Evolutionary conservation across 805 yeast species (phyloP).

Genomic region (Wickerhamiella galacta): DNA sequence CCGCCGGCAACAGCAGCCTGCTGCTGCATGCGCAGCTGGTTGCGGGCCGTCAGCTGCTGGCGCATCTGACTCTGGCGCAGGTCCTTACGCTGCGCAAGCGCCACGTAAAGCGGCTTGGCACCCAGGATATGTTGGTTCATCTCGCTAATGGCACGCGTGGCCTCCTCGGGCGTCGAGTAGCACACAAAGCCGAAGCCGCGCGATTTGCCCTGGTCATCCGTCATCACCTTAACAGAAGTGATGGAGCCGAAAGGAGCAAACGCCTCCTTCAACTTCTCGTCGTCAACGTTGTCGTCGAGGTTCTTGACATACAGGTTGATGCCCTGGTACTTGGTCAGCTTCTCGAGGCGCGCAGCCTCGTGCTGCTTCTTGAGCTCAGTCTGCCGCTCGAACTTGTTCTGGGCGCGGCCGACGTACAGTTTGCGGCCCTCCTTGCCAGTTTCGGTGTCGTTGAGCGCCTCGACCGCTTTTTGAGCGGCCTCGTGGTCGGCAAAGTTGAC

Average conservation of each 20-base stretch:
- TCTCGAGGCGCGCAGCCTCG: conserved; percentile 83
- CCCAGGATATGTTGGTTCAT: conserved; percentile 94
- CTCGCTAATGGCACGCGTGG: conserved; percentile 93
- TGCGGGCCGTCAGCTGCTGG: conserved; percentile 96
- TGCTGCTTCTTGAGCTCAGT: conserved; percentile 90
- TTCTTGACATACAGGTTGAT: conserved; percentile 93
- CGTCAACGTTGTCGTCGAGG: conserved; percentile 84
- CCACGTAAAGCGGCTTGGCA: conserved; percentile 94
- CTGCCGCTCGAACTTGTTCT: conserved; percentile 93
- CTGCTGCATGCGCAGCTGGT: conserved; percentile 96
- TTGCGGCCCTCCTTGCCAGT: conserved; percentile 50
- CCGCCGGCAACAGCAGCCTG: conserved; percentile 68
- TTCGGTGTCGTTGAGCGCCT: conserved; percentile 75
- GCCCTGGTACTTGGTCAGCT: conserved; percentile 88
- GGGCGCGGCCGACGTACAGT: conserved; percentile 95
- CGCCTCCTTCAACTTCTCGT: conserved; percentile 80
- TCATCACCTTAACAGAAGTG: conserved; percentile 93
- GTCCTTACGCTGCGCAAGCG: conserved; percentile 96
- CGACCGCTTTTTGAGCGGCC: conserved; percentile 81
- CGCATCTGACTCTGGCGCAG: conserved; percentile 92
- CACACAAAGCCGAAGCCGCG: conserved; percentile 98
- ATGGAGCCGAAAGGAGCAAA: conserved; percentile 86
- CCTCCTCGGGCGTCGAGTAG: conserved; percentile 96
- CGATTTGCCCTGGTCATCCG: conserved; percentile 84
- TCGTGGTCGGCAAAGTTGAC: conserved; percentile 81